Conservation (phyloP, 2,329 filamentous ascomycete species). For the Claviceps maximensis region DNA sequence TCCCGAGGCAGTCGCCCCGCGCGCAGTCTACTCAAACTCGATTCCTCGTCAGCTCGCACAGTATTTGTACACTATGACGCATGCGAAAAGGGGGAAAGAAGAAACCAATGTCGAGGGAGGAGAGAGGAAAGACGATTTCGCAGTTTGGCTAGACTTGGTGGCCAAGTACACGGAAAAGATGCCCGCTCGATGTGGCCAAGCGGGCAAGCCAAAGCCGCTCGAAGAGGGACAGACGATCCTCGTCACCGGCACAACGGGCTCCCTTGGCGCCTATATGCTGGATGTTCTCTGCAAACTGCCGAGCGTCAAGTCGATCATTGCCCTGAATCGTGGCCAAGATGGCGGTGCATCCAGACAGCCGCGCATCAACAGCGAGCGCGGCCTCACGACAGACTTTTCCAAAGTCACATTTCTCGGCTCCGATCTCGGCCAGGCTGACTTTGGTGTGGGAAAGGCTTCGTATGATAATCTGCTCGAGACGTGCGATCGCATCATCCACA, state of each 20-base stretch:
- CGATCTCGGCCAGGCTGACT: conserved; percentile 30
- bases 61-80: conserved; percentile 1
- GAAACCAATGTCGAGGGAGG: neutral
- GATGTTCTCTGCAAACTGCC: conserved; percentile 17
- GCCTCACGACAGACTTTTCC: conserved; percentile 21
- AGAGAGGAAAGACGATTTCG: neutral
- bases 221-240: conserved; percentile 46
- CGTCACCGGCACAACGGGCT: conserved; percentile 78
- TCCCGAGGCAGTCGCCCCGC: conserved; percentile 9
- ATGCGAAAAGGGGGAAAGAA: conserved; percentile 2
- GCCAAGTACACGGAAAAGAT: conserved; percentile 19
- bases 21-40: conserved; percentile 17
- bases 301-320: conserved; percentile 13
- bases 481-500: conserved; percentile 37
- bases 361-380: conserved; percentile 22
- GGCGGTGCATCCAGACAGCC: conserved; percentile 26
- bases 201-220: conserved; percentile 12
- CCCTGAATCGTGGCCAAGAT: conserved; percentile 19
- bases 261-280: conserved; percentile 65
- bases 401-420: conserved; percentile 33
- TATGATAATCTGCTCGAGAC: conserved; percentile 24
- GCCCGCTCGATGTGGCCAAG: conserved; percentile 6
- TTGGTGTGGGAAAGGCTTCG: conserved; percentile 30
- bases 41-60: conserved; percentile 15
- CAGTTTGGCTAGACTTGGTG: conserved; percentile 10